Conservation (phyloP, 1,284 basidiomycete species). For the Ganoderma leucocontextum region DNA sequence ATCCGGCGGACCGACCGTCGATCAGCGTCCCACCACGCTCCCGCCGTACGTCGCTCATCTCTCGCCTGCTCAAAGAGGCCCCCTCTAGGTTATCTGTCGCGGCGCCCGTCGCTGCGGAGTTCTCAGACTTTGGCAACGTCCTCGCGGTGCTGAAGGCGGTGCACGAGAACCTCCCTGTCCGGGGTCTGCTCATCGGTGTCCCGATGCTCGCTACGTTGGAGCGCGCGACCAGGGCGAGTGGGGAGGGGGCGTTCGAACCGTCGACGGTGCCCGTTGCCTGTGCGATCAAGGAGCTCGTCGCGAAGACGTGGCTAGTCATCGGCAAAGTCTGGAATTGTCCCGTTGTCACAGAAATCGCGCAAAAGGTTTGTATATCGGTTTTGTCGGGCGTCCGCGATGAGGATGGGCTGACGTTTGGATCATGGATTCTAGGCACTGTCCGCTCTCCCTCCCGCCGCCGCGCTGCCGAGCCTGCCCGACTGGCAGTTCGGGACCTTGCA, state of each 20-base stretch:
- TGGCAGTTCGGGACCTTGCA: slow-evolving; percentile 46
- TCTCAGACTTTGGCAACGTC: slow-evolving; percentile 83
- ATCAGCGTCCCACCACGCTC: slow-evolving; percentile 54
- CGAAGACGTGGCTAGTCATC: slow-evolving; percentile 71
- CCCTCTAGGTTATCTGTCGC: slow-evolving; percentile 52
- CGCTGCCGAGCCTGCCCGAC: slow-evolving; percentile 34
- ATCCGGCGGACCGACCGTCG: slow-evolving; percentile 56
- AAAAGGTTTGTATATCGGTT: slow-evolving; percentile 54
- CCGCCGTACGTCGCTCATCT: slow-evolving; percentile 63
- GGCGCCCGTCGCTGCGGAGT: slow-evolving; percentile 62
- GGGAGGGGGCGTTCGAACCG: slow-evolving; percentile 47
- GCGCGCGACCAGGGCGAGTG: slow-evolving; percentile 55
- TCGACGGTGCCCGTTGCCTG: slow-evolving; percentile 56
- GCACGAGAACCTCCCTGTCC: slow-evolving; percentile 75
- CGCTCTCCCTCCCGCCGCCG: slow-evolving; percentile 22
- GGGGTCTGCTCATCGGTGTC: slow-evolving; percentile 78
- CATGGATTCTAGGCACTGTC: slow-evolving; percentile 25
- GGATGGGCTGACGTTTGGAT: neutral
- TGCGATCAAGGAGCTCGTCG: slow-evolving; percentile 72
- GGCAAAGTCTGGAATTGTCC: slow-evolving; percentile 76
- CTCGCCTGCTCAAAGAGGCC: slow-evolving; percentile 55
- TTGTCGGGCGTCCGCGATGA: neutral
- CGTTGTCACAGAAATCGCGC: slow-evolving; percentile 61
- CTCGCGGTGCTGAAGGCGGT: slow-evolving; percentile 74
- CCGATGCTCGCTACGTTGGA: slow-evolving; percentile 90